Evolutionary conservation across 345 rosid genomes (phyloP).

Genomic region (Physaria fendleri): DNA sequence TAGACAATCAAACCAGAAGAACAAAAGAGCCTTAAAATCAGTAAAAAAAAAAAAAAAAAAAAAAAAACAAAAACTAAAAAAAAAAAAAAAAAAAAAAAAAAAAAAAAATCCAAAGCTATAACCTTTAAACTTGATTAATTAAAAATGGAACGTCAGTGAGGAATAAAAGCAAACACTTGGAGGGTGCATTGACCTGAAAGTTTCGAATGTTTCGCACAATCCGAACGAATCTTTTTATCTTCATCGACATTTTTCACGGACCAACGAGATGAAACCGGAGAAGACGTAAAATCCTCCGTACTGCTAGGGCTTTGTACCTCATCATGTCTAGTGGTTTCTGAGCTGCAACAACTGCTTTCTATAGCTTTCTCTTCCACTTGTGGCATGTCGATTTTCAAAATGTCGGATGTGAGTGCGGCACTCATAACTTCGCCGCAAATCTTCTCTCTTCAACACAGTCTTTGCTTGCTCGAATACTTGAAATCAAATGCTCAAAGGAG

Average conservation of each 20-base stretch:
- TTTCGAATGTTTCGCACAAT: conserved; percentile 28
- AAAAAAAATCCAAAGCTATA: neutral
- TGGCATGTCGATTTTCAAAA: conserved; percentile 33
- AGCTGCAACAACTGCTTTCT: conserved; percentile 65
- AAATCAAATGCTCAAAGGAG: conserved; percentile 24
- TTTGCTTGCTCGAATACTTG: conserved; percentile 40
- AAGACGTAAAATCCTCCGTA: conserved; percentile 59
- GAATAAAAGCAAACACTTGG: conserved; percentile 23
- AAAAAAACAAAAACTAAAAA: neutral
- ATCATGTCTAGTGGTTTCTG: conserved; percentile 53
- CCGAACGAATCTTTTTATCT: conserved; percentile 39
- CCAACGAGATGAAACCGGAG: conserved; percentile 47
- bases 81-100: neutral
- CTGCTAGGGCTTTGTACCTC: conserved; percentile 50
- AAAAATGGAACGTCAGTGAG: neutral
- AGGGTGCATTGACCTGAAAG: conserved; percentile 49
- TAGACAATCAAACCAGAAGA: conserved; percentile 29
- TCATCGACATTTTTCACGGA: conserved; percentile 34
- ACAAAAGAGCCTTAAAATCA: conserved; percentile 5
- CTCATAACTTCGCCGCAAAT: conserved; percentile 28
- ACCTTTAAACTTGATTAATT: neutral
- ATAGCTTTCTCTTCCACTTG: conserved; percentile 40
- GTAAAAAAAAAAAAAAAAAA: neutral
- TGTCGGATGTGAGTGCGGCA: conserved; percentile 31
- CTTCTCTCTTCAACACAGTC: conserved; percentile 43